Evolutionary conservation across 2,329 filamentous ascomycete genomes (phyloP), one percentile per base, ranked within the genome.

Genomic region (Cercospora berteroae): DNA sequence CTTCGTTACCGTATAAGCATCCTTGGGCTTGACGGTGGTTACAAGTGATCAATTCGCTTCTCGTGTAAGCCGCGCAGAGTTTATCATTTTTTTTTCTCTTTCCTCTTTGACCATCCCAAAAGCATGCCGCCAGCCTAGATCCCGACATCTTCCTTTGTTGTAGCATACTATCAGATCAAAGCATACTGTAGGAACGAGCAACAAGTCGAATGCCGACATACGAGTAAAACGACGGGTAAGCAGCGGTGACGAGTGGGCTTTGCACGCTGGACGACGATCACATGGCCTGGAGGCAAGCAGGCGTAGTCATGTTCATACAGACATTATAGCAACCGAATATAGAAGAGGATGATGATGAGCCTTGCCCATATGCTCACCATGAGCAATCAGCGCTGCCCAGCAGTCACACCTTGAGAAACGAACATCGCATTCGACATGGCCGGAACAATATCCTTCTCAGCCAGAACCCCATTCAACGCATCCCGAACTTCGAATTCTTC

Each of bases 401-500:
- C 48, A 55, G 23, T 12, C 44, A 23, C 18, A 2, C 10, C 10
- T 3, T 48, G 18, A 18, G 48, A 55, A 55, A 55, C 48, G 13
- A 55, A 55, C 48, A 55, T 55, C 13, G 48, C 23, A 27, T 58
- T 48, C 52, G 52, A 64, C 61, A 64, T 58, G 33, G 67, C 63
- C 4, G 72, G 67, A 31, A 71, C 64, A 23, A 65, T 68, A 58
- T 73, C 75, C 79, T 89, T 90, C 27, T 83, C 85, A 8, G 86
- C 88, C 70, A 93, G 83, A 25, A 93, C 84, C 42, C 85, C 89
- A 75, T 90, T 90, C 64, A 97, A 79, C 23, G 92, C 92, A 80
- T 97, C 94, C 60, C 86, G 83, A 42, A 93, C 86, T 79, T 93
- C 90, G 73, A 90, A 91, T 70, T 90, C 88, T 76, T 91, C 89